Evolutionary conservation across 768 basidiomycete species (phyloP).

Genomic region (Amanita exitialis): DNA sequence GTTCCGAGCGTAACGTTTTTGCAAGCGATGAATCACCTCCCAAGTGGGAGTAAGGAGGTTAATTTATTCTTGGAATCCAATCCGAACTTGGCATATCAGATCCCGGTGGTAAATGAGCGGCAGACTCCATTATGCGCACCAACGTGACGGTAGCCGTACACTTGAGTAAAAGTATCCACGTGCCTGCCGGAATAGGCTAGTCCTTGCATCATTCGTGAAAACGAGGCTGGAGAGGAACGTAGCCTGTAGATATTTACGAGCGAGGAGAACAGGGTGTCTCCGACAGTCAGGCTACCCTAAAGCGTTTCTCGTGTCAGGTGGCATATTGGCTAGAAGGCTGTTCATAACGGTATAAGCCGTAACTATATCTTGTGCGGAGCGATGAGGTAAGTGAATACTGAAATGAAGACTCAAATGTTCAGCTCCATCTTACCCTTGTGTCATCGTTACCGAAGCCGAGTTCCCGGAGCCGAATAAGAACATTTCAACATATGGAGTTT

Average conservation of each 20-base stretch:
- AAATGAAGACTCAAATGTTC: not conserved
- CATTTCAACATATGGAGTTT: not conserved
- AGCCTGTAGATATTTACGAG: not conserved
- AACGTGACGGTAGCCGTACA: not conserved
- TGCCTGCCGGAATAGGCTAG: not conserved
- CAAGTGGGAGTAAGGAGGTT: not conserved
- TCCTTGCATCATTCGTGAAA: no score
- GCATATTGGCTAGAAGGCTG: not conserved
- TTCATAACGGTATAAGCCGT: not conserved
- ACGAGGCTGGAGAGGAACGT: no score
- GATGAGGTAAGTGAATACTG: not conserved
- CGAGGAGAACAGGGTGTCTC: not conserved
- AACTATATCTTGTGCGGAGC: not conserved
- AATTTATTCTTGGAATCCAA: not conserved
- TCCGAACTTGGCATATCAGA: not conserved
- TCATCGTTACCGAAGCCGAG: not conserved
- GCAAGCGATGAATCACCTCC: not conserved
- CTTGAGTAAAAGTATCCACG: not conserved
- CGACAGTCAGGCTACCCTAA: no score
- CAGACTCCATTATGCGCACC: not conserved
- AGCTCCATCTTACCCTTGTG: not conserved
- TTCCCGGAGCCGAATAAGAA: not conserved
- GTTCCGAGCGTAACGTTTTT: not conserved
- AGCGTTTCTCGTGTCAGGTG: not conserved
- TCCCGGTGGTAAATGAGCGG: not conserved